phyloP scores from a whole-genome alignment of 306 rosid species.

The Cicer pinnatifidum region DNA sequence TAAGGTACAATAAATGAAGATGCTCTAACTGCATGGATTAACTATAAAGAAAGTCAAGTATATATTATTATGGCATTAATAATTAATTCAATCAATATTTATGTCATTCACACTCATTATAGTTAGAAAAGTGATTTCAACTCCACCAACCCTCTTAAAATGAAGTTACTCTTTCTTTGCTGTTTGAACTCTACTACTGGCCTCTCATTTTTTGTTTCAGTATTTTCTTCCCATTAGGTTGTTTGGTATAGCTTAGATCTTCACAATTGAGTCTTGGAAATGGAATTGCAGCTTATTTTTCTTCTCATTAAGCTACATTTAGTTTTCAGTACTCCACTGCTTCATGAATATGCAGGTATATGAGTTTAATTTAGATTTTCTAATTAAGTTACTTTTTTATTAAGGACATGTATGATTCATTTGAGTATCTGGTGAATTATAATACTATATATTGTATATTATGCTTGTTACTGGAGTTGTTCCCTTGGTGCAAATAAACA shows the following conservation, averaged over 20 bases:
- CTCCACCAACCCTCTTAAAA: slow-evolving; percentile 50
- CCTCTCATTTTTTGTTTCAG: slow-evolving; percentile 31
- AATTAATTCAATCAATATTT: slow-evolving; percentile 11
- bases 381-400: too few relatives aligned
- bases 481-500: too few relatives aligned
- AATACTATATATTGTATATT: too few relatives aligned
- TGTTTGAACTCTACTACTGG: slow-evolving; percentile 33
- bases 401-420: too few relatives aligned
- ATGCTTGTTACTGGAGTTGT: too few relatives aligned
- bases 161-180: slow-evolving; percentile 47
- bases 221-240: too few relatives aligned
- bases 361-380: slow-evolving; percentile 37
- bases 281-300: slow-evolving; percentile 56
- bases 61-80: background rate
- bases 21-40: too few relatives aligned
- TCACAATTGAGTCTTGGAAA: slow-evolving; percentile 44
- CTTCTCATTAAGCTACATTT: slow-evolving; percentile 57
- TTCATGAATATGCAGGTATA: slow-evolving; percentile 72
- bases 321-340: slow-evolving; percentile 39
- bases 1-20: too few relatives aligned
- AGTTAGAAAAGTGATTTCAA: slow-evolving; percentile 10
- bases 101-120: slow-evolving; percentile 6
- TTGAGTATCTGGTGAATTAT: too few relatives aligned
- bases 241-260: slow-evolving; percentile 37
- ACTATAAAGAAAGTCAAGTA: background rate